Percentiles rank a stretch among this genome's conserved stretches.
These are phyloP conservation scores for Hibiscus syriacus DNA, from an alignment of 345 rosid genomes.

Conservation along the genomic window DNA sequence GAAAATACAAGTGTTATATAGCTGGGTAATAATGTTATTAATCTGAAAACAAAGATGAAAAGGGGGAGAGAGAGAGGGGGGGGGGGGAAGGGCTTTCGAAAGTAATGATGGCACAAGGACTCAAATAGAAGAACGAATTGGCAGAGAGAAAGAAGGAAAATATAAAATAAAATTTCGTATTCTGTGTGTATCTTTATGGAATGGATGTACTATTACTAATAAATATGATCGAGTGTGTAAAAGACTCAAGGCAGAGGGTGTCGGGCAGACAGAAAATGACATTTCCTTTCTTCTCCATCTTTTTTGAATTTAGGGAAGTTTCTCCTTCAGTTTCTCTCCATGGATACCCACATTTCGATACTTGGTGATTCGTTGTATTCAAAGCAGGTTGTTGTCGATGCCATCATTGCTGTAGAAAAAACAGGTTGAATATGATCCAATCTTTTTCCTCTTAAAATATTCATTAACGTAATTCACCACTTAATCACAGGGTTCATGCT, in stretches of 20 bases:
- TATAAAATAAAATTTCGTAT: too few species aligned
- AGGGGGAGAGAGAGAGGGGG: constrained; percentile 15
- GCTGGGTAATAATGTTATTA: constrained; percentile 7
- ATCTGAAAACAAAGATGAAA: constrained; percentile 6
- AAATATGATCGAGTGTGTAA: not conserved
- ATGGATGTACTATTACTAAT: not conserved
- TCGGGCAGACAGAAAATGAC: constrained; percentile 20
- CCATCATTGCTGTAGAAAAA: not conserved
- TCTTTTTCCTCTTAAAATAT: too few species aligned
- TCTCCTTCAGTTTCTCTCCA: constrained; percentile 8
- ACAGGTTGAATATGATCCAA: not conserved
- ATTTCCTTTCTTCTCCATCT: not conserved
- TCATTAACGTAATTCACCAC: too few species aligned
- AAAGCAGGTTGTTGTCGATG: not conserved
- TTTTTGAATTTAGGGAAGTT: constrained; percentile 9
- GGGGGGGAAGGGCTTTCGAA: constrained; percentile 26
- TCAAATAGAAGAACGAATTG: constrained; percentile 39
- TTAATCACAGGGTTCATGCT: not conserved
- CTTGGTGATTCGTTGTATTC: not conserved
- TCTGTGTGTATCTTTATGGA: not conserved
- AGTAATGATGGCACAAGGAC: constrained; percentile 59
- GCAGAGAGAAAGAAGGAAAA: too few species aligned
- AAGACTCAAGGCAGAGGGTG: not conserved
- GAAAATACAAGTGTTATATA: constrained; percentile 19
- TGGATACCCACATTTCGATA: not conserved